phyloP scores from a whole-genome alignment of 2,329 filamentous ascomycete species.

The Didymella keratinophila region DNA sequence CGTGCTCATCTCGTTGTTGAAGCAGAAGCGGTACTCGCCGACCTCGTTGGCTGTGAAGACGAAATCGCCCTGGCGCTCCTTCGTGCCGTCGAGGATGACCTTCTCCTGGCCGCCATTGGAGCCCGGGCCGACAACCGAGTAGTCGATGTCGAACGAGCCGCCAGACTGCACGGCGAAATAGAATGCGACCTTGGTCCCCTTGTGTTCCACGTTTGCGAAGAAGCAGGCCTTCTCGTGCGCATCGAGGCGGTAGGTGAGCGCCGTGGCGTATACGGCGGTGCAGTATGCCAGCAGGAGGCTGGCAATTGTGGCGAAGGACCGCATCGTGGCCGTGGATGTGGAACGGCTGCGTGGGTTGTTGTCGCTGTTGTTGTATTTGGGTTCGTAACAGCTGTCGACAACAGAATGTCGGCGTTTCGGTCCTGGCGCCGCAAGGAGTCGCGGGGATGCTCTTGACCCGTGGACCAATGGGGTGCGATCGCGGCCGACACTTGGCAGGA shows the following conservation, averaged over 20 bases:
- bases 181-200: constrained; percentile 90
- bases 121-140: constrained; percentile 80
- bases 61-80: constrained; percentile 95
- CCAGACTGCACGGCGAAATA: constrained; percentile 99
- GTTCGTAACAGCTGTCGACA: constrained; percentile 45
- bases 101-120: constrained; percentile 59
- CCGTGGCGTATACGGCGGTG: constrained; percentile 80
- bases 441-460: constrained; percentile 26
- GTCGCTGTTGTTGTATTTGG: constrained; percentile 17
- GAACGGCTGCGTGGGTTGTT: constrained; percentile 13
- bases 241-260: constrained; percentile 88
- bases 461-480: constrained; percentile 28
- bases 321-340: constrained; percentile 42
- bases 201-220: constrained; percentile 79
- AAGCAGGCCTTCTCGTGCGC: constrained; percentile 97
- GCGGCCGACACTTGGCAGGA: constrained; percentile 10
- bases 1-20: constrained; percentile 97
- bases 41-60: constrained; percentile 90
- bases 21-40: constrained; percentile 97
- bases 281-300: constrained; percentile 73
- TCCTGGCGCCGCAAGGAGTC: constrained; percentile 31
- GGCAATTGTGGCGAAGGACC: constrained; percentile 41
- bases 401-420: constrained; percentile 33
- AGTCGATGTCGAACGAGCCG: constrained; percentile 97
- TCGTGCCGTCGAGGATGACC: constrained; percentile 82